phyloP scores from a whole-genome alignment of 495 filamentous ascomycete species.

The Beverwykella pulmonaria region DNA sequence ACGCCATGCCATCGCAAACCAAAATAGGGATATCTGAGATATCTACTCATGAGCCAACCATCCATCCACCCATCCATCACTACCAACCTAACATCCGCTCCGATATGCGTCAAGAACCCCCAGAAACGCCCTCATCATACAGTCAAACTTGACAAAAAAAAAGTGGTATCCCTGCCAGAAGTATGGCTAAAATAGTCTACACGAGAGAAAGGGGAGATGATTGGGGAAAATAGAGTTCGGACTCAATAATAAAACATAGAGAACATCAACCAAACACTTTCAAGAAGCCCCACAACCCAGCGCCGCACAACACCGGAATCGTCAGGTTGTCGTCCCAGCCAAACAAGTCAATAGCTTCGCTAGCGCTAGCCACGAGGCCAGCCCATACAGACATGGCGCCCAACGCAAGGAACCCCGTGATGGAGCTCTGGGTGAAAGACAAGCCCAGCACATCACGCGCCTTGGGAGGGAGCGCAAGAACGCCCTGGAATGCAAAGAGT shows the following conservation, averaged over 20 bases:
- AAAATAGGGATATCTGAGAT: not conserved
- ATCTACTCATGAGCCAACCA: not conserved
- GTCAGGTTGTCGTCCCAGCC: conserved; percentile 97
- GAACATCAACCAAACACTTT: conserved; percentile 75
- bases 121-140: conserved; percentile 12
- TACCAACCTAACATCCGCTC: not conserved
- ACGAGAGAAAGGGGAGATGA: not conserved
- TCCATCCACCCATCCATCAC: not conserved
- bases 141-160: not conserved
- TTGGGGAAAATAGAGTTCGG: not conserved
- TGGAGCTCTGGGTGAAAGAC: conserved; percentile 51
- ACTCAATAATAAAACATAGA: conserved; percentile 1
- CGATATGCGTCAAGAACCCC: not conserved
- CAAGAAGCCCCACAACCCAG: conserved; percentile 91
- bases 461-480: conserved; percentile 63
- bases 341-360: conserved; percentile 88
- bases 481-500: conserved; percentile 80
- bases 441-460: conserved; percentile 46
- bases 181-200: not conserved
- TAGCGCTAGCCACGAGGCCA: conserved; percentile 80
- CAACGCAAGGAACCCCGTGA: conserved; percentile 72
- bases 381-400: conserved; percentile 84
- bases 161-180: conserved; percentile 3
- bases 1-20: too few relatives aligned
- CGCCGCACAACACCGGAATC: conserved; percentile 86